These are phyloP conservation scores for Metarhizium guizhouense DNA, from an alignment of 2,329 filamentous ascomycete genomes.

Conservation along the genomic window DNA sequence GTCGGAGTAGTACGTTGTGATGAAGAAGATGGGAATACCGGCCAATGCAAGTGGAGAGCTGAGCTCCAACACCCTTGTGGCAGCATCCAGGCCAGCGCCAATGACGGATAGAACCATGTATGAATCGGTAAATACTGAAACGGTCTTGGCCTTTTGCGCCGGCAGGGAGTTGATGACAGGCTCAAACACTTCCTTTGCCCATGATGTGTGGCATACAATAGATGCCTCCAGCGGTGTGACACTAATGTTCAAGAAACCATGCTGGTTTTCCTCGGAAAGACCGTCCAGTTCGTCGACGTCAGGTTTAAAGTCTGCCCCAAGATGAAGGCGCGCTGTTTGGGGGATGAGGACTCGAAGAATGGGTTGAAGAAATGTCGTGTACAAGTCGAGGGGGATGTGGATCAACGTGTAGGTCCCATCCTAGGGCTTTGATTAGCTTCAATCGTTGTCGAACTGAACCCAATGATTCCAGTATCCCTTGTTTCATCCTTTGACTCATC, in stretches of 20 bases:
- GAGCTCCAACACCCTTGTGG: conserved; percentile 82
- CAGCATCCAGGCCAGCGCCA: conserved; percentile 82
- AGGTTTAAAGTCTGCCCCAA: conserved; percentile 21
- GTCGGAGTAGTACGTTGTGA: conserved; percentile 95
- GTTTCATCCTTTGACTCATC: neutral
- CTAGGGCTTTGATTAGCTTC: conserved; percentile 35
- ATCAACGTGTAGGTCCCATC: conserved; percentile 81
- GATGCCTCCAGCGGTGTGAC: conserved; percentile 90
- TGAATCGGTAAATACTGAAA: conserved; percentile 72
- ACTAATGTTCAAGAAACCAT: conserved; percentile 87
- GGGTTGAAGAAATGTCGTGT: conserved; percentile 72
- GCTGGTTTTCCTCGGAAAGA: conserved; percentile 43
- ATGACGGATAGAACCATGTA: conserved; percentile 87
- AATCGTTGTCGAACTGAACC: neutral
- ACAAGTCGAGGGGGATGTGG: conserved; percentile 75
- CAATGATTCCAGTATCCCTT: neutral
- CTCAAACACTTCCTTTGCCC: conserved; percentile 66
- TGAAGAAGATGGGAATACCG: conserved; percentile 95
- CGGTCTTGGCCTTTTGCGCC: conserved; percentile 37
- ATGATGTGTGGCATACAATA: conserved; percentile 72
- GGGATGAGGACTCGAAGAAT: conserved; percentile 81
- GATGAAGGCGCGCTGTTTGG: conserved; percentile 35
- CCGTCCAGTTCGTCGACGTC: conserved; percentile 33
- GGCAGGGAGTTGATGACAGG: conserved; percentile 60
- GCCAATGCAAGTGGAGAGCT: conserved; percentile 86